Conservation (phyloP, 2,329 filamentous ascomycete species). For the Dactylellina parvicollis region DNA sequence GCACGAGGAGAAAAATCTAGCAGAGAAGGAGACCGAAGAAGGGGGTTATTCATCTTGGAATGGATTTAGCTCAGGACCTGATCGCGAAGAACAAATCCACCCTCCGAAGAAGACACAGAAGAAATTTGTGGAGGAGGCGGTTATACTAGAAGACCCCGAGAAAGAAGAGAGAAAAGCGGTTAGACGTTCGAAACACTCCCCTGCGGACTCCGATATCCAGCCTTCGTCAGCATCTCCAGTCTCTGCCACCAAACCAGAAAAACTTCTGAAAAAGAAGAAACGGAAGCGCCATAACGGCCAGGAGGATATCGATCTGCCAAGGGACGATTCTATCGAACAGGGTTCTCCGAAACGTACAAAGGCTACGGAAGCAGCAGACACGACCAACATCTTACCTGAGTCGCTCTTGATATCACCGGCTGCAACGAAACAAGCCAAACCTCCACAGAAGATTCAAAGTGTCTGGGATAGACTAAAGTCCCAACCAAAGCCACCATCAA, state of each 20-base stretch:
- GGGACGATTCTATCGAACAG: neutral
- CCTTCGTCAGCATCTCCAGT: neutral
- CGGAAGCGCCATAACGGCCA: neutral
- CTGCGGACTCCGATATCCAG: neutral
- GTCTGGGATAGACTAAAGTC: conserved; percentile 43
- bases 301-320: neutral
- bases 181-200: neutral
- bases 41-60: conserved; percentile 50
- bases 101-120: conserved; percentile 6
- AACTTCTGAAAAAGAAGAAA: conserved; percentile 15
- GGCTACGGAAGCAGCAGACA: neutral
- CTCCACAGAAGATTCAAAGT: conserved; percentile 24
- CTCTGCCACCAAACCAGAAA: neutral
- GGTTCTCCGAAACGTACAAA: neutral
- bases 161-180: neutral
- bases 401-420: conserved; percentile 4
- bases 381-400: conserved; percentile 8
- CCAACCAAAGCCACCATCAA: conserved; percentile 4
- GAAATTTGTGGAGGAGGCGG: conserved; percentile 30
- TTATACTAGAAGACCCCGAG: conserved; percentile 15
- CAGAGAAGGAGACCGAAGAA: conserved; percentile 19
- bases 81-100: neutral
- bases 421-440: neutral
- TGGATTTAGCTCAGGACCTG: conserved; percentile 29
- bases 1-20: conserved; percentile 2